Evolutionary conservation across 140 eudicot genomes (phyloP).

Genomic region (Erigeron philadelphicus): DNA sequence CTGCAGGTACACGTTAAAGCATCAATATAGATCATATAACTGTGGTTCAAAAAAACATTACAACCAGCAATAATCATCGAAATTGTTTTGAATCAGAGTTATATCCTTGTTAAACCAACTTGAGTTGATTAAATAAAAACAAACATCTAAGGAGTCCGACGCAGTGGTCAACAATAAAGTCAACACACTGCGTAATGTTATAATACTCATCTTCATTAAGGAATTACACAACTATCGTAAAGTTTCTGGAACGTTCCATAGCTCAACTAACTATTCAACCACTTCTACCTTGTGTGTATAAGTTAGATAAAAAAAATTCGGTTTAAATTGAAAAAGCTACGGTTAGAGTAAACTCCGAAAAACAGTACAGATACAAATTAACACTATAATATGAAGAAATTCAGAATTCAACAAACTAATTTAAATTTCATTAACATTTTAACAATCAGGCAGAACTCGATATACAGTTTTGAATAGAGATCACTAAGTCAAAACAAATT

Average conservation of each 20-base stretch:
- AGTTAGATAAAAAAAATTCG: background rate
- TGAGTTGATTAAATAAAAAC: background rate
- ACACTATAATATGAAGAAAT: conserved; percentile 6
- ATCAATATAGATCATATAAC: background rate
- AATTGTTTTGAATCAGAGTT: background rate
- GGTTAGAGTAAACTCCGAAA: background rate
- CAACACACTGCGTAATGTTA: too few relatives aligned
- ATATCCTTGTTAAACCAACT: conserved; percentile 5
- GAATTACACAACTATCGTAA: background rate
- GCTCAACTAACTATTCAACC: background rate
- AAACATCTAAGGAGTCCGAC: background rate
- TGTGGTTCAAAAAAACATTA: background rate
- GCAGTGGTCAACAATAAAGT: too few relatives aligned
- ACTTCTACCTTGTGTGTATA: too few relatives aligned
- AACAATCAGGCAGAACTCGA: too few relatives aligned
- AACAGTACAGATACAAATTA: background rate
- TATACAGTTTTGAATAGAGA: background rate
- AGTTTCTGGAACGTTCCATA: too few relatives aligned
- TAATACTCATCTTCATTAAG: background rate
- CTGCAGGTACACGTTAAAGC: conserved; percentile 2
- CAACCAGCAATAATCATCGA: conserved; percentile 1
- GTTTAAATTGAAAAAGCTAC: background rate
- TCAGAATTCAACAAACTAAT: background rate
- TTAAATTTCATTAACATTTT: too few relatives aligned
- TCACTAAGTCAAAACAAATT: too few relatives aligned